Base-by-base conservation (phyloP, 768 basidiomycete species). In the Naganishia kalamii region DNA sequence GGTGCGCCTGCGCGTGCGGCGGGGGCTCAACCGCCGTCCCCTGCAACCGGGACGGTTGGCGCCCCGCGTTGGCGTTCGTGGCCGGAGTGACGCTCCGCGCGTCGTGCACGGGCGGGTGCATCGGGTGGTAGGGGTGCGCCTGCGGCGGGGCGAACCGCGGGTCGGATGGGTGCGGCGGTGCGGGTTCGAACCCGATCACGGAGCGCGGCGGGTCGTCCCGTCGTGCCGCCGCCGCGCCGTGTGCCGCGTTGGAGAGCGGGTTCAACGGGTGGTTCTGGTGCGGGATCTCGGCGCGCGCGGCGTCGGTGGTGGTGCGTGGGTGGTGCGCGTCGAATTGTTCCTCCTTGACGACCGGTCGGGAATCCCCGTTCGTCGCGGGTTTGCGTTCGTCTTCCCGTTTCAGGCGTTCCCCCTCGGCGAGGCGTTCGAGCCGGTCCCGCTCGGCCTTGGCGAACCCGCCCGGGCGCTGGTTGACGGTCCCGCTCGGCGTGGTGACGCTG, bases 401-500 rank as follows among this genome's bases (percentile, higher is more conserved):
- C 35, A 60, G 5, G 52, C 62, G 15, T 8, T 60, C 60, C 44
- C 62, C 47, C 69, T 66, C 10, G 51, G 62, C 46, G 51, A 74
- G 72, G 15, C 69, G 62, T 17, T 74, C 70, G 25, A 67, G 32
- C 37, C 72, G 61, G 43, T 73, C 70, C 2, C 75, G 59, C 5
- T 75, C 74, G 10, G 70, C 72, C 37, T 57, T 62, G 23, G 75
- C 65, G 49, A 76, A 75, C 10, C 67, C 68, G 4, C 76, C 76
- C 17, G 76, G 72, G 7, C 74, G 63, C 43, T 77, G 76, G 47
- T 70, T 73, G 52, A 77, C 73, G 13, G 75, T 77, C 21, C 76
- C 76, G 40, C 69, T 68, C 12, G 76, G 76, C 1, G 76, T 77
- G 6, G 75, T 76, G 27, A 77, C 76, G 15, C 71, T 73, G 67